Base-by-base conservation (phyloP, 2,329 filamentous ascomycete species). In the Cercospora beticola region DNA sequence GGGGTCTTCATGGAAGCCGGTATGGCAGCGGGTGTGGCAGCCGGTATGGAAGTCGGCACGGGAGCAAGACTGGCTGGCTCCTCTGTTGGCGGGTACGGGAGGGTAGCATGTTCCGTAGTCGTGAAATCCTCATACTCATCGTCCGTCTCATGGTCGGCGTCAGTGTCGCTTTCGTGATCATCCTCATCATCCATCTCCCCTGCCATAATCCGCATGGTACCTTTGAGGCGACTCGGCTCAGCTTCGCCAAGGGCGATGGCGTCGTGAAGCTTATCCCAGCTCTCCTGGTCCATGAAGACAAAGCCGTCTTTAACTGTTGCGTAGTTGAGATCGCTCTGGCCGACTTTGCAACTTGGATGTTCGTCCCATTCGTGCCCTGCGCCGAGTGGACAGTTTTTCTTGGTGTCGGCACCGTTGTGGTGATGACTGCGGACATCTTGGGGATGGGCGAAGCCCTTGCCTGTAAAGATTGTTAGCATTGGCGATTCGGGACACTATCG, bases 341-440 rank as follows among this genome's bases (percentile, higher is more conserved):
- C 67, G 12, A 72, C 62, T 60, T 68, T 65, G 40, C 72, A 74
- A 33, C 72, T 75, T 40, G 66, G 68, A 61, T 75, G 70, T 7
- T 64, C 67, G 64, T 75, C 67, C 74, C 74, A 75, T 1, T 18
- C 62, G 18, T 21, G 63, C 54, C 64, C 54, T 40, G 14, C 54
- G 49, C 56, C 70, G 68, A 28, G 62, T 60, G 21, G 36, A 28
- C 40, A 68, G 60, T 28, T 65, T 54, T 40, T 66, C 16, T 23
- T 18, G 14, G n/a, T 26, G 3, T 56, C 56, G 2, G 56, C 60
- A 31, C 58, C 61, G 7, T 71, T 70, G 28, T 58, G 58, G 28
- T 75, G 73, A 43, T 76, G 75, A 14, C 60, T 56, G 30, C 71
- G 71, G n/a, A 76, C 74, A 40, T 76, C 74, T 28, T 67, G 52